phyloP scores from a whole-genome alignment of 1,139 yeast species.

The Starmera stellimalicola region DNA sequence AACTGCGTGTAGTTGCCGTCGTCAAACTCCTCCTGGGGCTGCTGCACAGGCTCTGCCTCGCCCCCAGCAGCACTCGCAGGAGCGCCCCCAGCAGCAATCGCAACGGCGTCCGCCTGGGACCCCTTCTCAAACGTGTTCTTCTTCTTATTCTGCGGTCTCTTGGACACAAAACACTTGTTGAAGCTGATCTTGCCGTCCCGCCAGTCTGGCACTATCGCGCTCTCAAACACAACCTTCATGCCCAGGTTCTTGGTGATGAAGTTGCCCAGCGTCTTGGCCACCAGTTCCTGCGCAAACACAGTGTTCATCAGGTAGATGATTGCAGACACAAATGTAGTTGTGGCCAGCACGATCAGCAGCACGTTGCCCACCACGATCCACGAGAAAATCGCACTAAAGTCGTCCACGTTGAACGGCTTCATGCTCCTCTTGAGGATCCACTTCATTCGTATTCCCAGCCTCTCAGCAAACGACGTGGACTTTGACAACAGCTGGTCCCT shows the following conservation, averaged over 20 bases:
- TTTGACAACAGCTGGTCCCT: conserved; percentile 1
- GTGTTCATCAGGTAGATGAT: conserved; percentile 75
- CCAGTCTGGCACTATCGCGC: conserved; percentile 95
- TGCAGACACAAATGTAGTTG: conserved; percentile 82
- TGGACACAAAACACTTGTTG: conserved; percentile 76
- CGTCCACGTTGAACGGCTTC: conserved; percentile 80
- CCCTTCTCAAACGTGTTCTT: conserved; percentile 46
- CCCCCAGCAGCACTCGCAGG: not conserved
- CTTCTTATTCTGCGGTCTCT: conserved; percentile 55
- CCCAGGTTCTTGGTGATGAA: conserved; percentile 77
- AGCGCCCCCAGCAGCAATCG: conserved; percentile 26
- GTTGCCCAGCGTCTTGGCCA: conserved; percentile 76
- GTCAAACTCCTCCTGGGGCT: conserved; percentile 38
- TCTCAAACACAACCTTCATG: conserved; percentile 82
- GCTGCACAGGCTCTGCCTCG: conserved; percentile 18
- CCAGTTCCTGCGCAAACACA: conserved; percentile 81
- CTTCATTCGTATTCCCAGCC: conserved; percentile 48
- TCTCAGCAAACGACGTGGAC: conserved; percentile 15
- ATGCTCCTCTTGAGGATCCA: conserved; percentile 60
- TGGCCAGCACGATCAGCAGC: conserved; percentile 66
- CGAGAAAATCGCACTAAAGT: conserved; percentile 78
- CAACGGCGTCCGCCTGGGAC: conserved; percentile 61
- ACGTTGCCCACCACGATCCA: conserved; percentile 89
- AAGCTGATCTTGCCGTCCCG: conserved; percentile 77
- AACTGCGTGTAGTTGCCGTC: conserved; percentile 95